Evolutionary conservation across 805 yeast genomes (phyloP).

Genomic region (Metschnikowia baotianmanensis): DNA sequence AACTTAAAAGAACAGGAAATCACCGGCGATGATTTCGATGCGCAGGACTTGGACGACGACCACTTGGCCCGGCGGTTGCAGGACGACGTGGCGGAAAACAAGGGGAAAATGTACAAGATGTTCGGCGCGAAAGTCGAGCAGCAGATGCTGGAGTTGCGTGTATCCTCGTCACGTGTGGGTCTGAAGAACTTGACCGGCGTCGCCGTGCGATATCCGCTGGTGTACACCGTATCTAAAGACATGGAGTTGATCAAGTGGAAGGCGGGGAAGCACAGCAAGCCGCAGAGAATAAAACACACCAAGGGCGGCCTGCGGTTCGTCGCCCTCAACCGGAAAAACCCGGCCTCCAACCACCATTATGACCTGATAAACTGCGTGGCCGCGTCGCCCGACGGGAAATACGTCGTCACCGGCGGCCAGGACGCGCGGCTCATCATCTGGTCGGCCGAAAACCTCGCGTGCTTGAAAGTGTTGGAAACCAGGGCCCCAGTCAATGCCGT

Average conservation of each 20-base stretch:
- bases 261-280: slow-evolving; percentile 44
- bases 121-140: slow-evolving; percentile 50
- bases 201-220: slow-evolving; percentile 56
- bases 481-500: slow-evolving; percentile 71
- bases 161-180: slow-evolving; percentile 54
- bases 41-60: slow-evolving; percentile 86
- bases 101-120: slow-evolving; percentile 76
- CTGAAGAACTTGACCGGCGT: slow-evolving; percentile 55
- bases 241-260: slow-evolving; percentile 80
- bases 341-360: slow-evolving; percentile 66
- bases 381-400: slow-evolving; percentile 82
- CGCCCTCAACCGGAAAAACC: slow-evolving; percentile 41
- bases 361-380: slow-evolving; percentile 78
- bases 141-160: slow-evolving; percentile 34
- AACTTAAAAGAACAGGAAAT: slow-evolving; percentile 60
- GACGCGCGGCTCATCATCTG: slow-evolving; percentile 82
- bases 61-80: slow-evolving; percentile 76
- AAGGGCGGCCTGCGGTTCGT: slow-evolving; percentile 58
- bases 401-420: slow-evolving; percentile 86
- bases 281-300: slow-evolving; percentile 59
- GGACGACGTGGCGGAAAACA: slow-evolving; percentile 85
- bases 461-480: slow-evolving; percentile 75
- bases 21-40: slow-evolving; percentile 67
- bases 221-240: slow-evolving; percentile 82
- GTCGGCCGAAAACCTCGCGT: slow-evolving; percentile 76